Evolutionary conservation across 305 asterid genomes (phyloP).

Genomic region (Rubia balearica): DNA sequence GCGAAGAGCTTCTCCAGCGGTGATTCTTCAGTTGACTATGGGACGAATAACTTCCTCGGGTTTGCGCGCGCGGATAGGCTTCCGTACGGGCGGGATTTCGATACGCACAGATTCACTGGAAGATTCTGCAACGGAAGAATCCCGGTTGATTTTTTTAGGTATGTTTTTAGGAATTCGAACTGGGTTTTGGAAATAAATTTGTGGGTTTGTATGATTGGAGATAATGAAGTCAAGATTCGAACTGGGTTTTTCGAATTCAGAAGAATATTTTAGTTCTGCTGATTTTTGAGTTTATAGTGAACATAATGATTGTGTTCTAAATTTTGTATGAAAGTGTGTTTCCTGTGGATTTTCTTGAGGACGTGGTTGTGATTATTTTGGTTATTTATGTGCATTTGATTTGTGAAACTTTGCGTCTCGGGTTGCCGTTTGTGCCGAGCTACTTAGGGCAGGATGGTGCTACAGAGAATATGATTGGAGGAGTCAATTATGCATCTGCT

Average conservation of each 20-base stretch:
- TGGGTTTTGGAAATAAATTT: neutral
- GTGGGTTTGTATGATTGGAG: constrained; percentile 1
- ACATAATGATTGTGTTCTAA: neutral
- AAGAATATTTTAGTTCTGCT: neutral
- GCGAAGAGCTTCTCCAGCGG: no score
- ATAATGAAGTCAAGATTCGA: no score
- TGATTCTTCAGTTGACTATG: constrained; percentile 88
- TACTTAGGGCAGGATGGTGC: constrained; percentile 67
- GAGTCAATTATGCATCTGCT: constrained; percentile 93
- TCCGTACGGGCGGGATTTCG: constrained; percentile 92
- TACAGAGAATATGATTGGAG: constrained; percentile 54
- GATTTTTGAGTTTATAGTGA: neutral
- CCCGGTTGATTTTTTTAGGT: constrained; percentile 84
- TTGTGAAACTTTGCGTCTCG: constrained; percentile 60
- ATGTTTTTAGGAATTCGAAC: constrained; percentile 1
- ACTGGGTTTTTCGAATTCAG: neutral
- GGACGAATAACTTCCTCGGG: constrained; percentile 80
- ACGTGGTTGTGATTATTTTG: neutral
- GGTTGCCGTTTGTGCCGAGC: constrained; percentile 84
- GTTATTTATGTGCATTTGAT: constrained; percentile 10
- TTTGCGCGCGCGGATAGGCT: constrained; percentile 84
- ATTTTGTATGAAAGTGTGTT: neutral
- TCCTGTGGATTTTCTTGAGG: neutral
- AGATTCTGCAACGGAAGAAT: constrained; percentile 90
- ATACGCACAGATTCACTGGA: constrained; percentile 82